These are phyloP conservation scores for Teratosphaeria epicoccoides DNA, from an alignment of 2,329 filamentous ascomycete species.

Conservation along the genomic window DNA sequence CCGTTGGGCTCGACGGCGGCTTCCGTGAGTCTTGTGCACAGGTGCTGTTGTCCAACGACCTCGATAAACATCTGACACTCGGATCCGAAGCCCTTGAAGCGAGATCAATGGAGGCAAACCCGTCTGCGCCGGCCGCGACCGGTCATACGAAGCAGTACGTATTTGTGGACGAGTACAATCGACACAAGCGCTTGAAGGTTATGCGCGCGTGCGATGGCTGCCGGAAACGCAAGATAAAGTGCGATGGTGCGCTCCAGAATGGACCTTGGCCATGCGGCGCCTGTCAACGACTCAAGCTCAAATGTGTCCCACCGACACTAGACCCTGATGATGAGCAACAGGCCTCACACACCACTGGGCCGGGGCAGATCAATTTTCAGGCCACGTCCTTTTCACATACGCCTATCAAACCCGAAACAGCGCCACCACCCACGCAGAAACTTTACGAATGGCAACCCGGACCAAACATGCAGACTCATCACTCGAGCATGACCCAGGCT, in stretches of 20 bases:
- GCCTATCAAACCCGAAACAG: background rate
- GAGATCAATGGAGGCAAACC: constrained; percentile 7
- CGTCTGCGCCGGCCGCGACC: constrained; percentile 35
- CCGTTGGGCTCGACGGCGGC: constrained; percentile 2
- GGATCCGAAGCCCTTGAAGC: background rate
- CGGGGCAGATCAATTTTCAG: constrained; percentile 22
- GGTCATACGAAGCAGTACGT: constrained; percentile 95
- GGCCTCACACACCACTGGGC: constrained; percentile 11
- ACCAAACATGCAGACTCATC: background rate
- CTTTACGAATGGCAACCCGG: background rate
- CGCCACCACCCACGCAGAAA: background rate
- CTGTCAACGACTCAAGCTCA: constrained; percentile 81
- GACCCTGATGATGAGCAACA: constrained; percentile 53
- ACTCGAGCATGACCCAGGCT: background rate
- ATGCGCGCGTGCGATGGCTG: constrained; percentile 97
- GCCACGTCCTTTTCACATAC: constrained; percentile 2
- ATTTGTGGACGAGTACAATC: constrained; percentile 96
- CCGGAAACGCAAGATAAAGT: constrained; percentile 91
- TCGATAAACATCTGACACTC: background rate
- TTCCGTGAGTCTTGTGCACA: background rate
- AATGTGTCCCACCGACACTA: constrained; percentile 81
- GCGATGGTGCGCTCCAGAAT: constrained; percentile 92
- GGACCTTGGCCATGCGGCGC: constrained; percentile 87
- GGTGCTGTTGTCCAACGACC: background rate
- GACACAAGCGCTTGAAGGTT: constrained; percentile 92